These are phyloP conservation scores for Sporothrix euskadiensis DNA, from an alignment of 2,329 filamentous ascomycete genomes.

Conservation along the genomic window DNA sequence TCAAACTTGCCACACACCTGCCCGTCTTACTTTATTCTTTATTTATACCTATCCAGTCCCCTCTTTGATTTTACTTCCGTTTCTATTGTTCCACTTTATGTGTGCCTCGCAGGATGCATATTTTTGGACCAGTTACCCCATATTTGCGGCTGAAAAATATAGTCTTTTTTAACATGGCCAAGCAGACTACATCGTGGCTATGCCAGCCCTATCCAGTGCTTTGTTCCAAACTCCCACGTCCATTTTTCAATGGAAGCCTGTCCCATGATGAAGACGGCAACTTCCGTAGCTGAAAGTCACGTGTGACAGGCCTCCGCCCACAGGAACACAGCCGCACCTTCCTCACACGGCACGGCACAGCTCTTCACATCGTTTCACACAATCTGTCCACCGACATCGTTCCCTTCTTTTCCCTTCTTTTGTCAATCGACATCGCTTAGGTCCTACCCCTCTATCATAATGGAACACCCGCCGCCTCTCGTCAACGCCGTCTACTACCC, in stretches of 20 bases:
- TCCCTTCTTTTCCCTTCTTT: background rate
- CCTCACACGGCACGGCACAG: constrained; percentile 6
- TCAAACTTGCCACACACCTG: background rate
- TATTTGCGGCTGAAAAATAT: constrained; percentile 2
- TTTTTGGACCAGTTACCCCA: background rate
- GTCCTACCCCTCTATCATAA: background rate
- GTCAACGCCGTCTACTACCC: constrained; percentile 59
- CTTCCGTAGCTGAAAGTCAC: background rate
- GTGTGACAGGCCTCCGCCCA: constrained; percentile 4
- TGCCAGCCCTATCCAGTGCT: background rate
- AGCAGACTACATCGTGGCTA: background rate
- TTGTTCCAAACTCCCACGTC: background rate
- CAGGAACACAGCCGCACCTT: background rate
- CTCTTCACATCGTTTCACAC: background rate
- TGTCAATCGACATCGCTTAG: too few species aligned
- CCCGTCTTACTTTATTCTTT: background rate
- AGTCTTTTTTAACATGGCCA: background rate
- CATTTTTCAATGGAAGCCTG: too few species aligned
- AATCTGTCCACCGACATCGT: background rate
- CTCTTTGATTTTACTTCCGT: background rate
- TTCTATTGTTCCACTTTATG: background rate
- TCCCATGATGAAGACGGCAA: background rate
- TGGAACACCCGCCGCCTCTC: constrained; percentile 18
- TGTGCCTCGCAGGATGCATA: background rate
- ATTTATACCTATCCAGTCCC: background rate